A percentile compares a stretch with the other conserved stretches of the same genome.
Conservation (phyloP, 164 flowering plant species). For the Nymphaea colorata region DNA sequence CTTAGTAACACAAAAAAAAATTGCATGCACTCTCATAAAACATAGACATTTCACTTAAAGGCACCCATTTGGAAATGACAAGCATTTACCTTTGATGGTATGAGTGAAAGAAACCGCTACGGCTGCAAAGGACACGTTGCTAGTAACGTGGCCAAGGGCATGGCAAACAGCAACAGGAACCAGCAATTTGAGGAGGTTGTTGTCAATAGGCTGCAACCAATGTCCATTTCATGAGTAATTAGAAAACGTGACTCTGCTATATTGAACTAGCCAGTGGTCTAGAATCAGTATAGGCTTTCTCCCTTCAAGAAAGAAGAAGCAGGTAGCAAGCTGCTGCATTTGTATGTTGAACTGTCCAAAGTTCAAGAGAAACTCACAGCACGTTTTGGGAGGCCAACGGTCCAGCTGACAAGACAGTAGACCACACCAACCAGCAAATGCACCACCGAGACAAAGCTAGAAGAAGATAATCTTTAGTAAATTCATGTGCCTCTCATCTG, state of each 20-base stretch:
- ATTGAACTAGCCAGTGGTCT: too few relatives aligned
- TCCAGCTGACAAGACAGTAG: conserved; percentile 85
- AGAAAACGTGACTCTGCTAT: too few relatives aligned
- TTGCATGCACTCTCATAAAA: too few relatives aligned
- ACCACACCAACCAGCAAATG: conserved; percentile 83
- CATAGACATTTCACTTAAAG: not conserved
- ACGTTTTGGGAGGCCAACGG: conserved; percentile 91
- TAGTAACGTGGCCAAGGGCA: conserved; percentile 95
- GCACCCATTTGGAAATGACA: not conserved
- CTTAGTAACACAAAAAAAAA: not conserved
- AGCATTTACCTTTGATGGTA: conserved; percentile 65
- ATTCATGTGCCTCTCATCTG: not conserved
- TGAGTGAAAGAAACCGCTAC: conserved; percentile 95
- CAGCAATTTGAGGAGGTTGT: conserved; percentile 68
- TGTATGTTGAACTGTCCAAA: not conserved
- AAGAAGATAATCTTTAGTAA: not conserved
- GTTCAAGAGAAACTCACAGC: conserved; percentile 54
- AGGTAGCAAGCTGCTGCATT: not conserved
- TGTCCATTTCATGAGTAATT: not conserved
- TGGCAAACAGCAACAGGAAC: conserved; percentile 88
- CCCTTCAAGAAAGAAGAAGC: too few relatives aligned
- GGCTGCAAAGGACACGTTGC: conserved; percentile 92
- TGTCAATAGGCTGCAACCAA: conserved; percentile 66
- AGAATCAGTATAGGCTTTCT: too few relatives aligned
- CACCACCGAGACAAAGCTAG: conserved; percentile 88